These are phyloP conservation scores for Stemphylium beticola DNA, from an alignment of 2,329 filamentous ascomycete species.

Conservation along the genomic window DNA sequence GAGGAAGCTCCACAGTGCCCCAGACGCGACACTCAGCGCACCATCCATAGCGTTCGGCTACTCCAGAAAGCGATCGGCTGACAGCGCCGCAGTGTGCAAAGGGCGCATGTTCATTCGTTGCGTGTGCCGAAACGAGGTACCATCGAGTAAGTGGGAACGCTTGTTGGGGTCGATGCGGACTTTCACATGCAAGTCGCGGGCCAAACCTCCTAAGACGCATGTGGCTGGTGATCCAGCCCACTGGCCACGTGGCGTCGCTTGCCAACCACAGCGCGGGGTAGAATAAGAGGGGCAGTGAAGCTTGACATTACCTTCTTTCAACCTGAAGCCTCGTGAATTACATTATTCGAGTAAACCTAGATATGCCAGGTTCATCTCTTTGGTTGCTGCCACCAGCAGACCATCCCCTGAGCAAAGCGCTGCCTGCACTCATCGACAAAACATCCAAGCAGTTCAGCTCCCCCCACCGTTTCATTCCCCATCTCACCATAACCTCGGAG, in stretches of 20 bases:
- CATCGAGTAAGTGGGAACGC: conserved; percentile 22
- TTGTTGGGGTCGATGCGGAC: conserved; percentile 11
- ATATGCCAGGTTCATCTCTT: conserved; percentile 52
- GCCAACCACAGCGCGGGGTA: conserved; percentile 1
- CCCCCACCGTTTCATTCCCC: conserved; percentile 49
- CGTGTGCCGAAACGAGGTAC: conserved; percentile 23
- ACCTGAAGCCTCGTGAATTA: too few species aligned
- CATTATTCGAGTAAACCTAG: background rate
- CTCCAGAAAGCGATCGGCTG: conserved; percentile 21
- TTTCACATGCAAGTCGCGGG: conserved; percentile 27
- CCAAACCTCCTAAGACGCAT: conserved; percentile 11
- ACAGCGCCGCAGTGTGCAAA: conserved; percentile 21
- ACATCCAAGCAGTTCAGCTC: conserved; percentile 45
- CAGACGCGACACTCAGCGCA: conserved; percentile 10
- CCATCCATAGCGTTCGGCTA: conserved; percentile 30
- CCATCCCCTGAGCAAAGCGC: conserved; percentile 37
- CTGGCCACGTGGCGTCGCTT: conserved; percentile 16
- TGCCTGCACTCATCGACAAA: conserved; percentile 45
- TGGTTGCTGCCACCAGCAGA: conserved; percentile 51
- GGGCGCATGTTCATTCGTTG: conserved; percentile 37
- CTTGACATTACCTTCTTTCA: conserved; percentile 1
- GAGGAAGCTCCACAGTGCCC: conserved; percentile 35
- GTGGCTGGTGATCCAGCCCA: conserved; percentile 2
- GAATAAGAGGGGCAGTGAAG: background rate
- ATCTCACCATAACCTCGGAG: conserved; percentile 52